Evolutionary conservation across 2,329 filamentous ascomycete species (phyloP).

Genomic region (Penicillium freii): DNA sequence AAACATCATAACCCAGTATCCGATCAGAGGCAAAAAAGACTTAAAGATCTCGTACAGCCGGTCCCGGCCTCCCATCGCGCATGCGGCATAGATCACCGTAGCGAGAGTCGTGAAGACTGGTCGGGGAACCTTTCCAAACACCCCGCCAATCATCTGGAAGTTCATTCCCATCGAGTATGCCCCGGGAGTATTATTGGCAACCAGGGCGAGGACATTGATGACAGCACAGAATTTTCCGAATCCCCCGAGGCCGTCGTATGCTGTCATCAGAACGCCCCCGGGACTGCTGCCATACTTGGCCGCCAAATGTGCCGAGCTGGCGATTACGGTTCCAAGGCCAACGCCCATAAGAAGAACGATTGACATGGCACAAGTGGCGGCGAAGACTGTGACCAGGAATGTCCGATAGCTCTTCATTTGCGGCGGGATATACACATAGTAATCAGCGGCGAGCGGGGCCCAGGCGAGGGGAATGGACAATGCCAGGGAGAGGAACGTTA

Average conservation of each 20-base stretch:
- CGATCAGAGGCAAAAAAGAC: constrained; percentile 48
- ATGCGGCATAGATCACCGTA: constrained; percentile 44
- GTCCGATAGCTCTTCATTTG: constrained; percentile 36
- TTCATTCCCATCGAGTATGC: constrained; percentile 48
- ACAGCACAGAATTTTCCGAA: constrained; percentile 47
- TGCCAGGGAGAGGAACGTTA: constrained; percentile 40
- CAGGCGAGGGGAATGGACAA: constrained; percentile 38
- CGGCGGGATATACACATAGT: constrained; percentile 46
- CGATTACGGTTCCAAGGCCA: constrained; percentile 42
- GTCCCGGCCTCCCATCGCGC: constrained; percentile 46
- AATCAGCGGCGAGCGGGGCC: constrained; percentile 41
- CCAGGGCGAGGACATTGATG: constrained; percentile 43
- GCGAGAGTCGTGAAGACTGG: constrained; percentile 45
- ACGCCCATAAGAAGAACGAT: constrained; percentile 42
- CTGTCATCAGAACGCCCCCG: constrained; percentile 41
- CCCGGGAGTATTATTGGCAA: constrained; percentile 47
- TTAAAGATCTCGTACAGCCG: constrained; percentile 46
- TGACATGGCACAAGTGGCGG: constrained; percentile 34
- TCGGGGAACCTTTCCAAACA: constrained; percentile 41
- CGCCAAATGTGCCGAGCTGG: constrained; percentile 28
- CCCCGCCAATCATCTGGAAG: constrained; percentile 44
- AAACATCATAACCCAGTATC: constrained; percentile 48
- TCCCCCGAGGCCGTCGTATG: constrained; percentile 39
- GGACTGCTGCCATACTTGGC: constrained; percentile 27
- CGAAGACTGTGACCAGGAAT: constrained; percentile 41